Base-by-base conservation (phyloP, 2,329 filamentous ascomycete genomes). In the Tolypocladium paradoxum region DNA sequence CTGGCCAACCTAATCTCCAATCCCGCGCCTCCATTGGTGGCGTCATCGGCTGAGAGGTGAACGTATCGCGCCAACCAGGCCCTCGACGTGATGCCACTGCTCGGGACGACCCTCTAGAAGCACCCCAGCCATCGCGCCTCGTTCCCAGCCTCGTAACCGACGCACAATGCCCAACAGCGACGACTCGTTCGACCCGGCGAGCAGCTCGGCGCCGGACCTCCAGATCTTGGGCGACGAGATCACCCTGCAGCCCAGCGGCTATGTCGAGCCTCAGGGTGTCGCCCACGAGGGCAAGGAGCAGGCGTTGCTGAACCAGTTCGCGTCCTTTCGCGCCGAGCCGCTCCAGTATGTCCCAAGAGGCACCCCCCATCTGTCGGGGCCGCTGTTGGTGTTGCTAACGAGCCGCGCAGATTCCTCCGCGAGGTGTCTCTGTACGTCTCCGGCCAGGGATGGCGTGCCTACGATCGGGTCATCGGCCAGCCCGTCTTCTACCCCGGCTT, bases 381-480 rank as follows among this genome's bases (percentile, higher is more conserved):
- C 37, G 12, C 36, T 29, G 3, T 51, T 8, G 43, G 34, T 29
- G 20, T 7, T 35, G 35, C 34, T 33, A 16, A 38, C 35, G 5
- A 34, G n/a, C n/a, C n/a, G 11, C 16, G 43, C 73, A 86, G 90
- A 58, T 97, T 97, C 68, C 82, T 97, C 33, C 89, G 90, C 60
- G 93, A 99, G 74, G 86, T 99, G 35, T 93, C 88, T 48, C 78
- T 96, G 35, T 91, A 97, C 70, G 87, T 97, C 58, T 92, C 90
- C 14, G 93, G 93, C 52, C 87, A 88, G 50, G 92, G 91, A 67
- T 99, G 93, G 93, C 88, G 93, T 56, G 89, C 88, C 55, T 99
- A 99, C 73, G 90, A 97, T 65, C 76, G 87, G 57, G 80, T 91
- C 57, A 85, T 97, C 61, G 93, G 93, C 24, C 91, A 96, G 67